Base-by-base conservation (phyloP, 176 grass and related monocot species). In the Musa acuminata region DNA sequence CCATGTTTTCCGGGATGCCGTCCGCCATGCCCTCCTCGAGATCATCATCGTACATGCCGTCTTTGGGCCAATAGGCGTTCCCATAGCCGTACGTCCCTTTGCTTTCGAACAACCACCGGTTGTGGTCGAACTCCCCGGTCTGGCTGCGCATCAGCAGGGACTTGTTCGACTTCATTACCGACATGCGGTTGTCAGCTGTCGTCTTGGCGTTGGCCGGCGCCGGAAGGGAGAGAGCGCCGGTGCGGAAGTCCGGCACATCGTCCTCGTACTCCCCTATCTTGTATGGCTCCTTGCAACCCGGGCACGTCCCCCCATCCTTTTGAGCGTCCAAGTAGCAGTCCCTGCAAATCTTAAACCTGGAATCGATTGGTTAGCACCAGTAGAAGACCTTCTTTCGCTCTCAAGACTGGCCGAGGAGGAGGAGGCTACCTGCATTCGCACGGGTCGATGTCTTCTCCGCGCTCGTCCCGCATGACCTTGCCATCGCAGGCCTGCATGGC, bases 101-200 rank as follows among this genome's bases (percentile, higher is more conserved):
- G 84, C 88, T 91, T 84, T 98, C 95, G 72, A 98, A 98, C 11
- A 93, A 86, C 90, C 95, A 98, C 2, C 95, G 88, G 76, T 90
- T 98, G 55, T 93, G 95, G 75, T 98, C 95, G 60, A 98, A 98
- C 53, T 98, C 95, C 2, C 90, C 88, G 0, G 83, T 87, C 83
- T 91, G 87, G 85, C 75, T 96, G 7, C 84, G 84, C 9, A 88
- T 87, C 13, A 91, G 77, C 66, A 87, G 71, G 1, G 86, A 91
- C 72, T 89, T 96, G 83, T 69, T 86, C n/a, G 67, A 52, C 52
- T 16, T 73, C 72, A 72, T 75, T 27, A 29, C 11, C 8, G 57
- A 62, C 74, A 76, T 76, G 22, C 17, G 4, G 72, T 82, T 73
- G 24, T 51, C 62, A 35, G 63, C 63, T 7, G 24, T 51, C 13